Conservation (phyloP, 2,329 filamentous ascomycete species). For the Podosphaera fusca region DNA sequence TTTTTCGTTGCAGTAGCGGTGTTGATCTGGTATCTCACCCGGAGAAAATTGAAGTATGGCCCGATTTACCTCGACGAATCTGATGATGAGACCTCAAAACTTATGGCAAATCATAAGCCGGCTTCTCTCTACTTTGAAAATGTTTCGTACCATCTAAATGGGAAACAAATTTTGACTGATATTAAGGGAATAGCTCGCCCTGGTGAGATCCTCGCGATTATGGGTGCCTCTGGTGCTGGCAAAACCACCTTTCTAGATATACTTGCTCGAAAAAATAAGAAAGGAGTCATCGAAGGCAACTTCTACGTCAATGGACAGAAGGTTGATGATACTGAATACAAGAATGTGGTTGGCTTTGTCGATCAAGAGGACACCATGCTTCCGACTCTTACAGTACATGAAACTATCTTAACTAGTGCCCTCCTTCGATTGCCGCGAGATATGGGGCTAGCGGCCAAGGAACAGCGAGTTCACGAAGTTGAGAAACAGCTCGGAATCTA, state of each 20-base stretch:
- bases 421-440: slow-evolving; percentile 74
- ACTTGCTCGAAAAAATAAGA: slow-evolving; percentile 88
- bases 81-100: slow-evolving; percentile 64
- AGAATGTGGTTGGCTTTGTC: slow-evolving; percentile 83
- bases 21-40: slow-evolving; percentile 66
- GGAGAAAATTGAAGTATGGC: slow-evolving; percentile 45
- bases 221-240: slow-evolving; percentile 91
- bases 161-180: slow-evolving; percentile 59
- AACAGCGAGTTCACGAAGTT: slow-evolving; percentile 76
- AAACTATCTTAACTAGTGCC: slow-evolving; percentile 89
- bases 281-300: slow-evolving; percentile 52
- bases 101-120: slow-evolving; percentile 80
- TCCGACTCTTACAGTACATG: slow-evolving; percentile 85
- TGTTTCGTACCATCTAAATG: slow-evolving; percentile 67
- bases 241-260: slow-evolving; percentile 97
- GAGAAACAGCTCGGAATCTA: slow-evolving; percentile 90
- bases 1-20: slow-evolving; percentile 79
- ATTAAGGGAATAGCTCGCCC: slow-evolving; percentile 76
- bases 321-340: slow-evolving; percentile 63
- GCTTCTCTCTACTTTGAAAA: slow-evolving; percentile 74
- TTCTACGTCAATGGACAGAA: slow-evolving; percentile 91
- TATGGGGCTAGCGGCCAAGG: slow-evolving; percentile 73
- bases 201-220: slow-evolving; percentile 90
- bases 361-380: slow-evolving; percentile 97
- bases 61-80: slow-evolving; percentile 70